These are phyloP conservation scores for Rosa rugosa DNA, from an alignment of 306 rosid genomes.

Conservation along the genomic window DNA sequence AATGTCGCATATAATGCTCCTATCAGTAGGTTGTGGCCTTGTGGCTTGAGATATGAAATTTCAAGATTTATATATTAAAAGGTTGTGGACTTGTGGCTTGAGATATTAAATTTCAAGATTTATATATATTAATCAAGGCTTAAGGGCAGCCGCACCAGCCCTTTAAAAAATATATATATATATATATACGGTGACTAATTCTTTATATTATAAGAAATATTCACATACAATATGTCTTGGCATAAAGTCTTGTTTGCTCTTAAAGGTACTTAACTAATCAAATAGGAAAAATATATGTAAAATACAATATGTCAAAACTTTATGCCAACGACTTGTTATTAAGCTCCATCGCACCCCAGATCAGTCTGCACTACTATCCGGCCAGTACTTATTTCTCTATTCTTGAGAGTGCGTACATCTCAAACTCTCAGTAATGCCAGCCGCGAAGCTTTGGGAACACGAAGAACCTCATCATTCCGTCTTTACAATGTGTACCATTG, in stretches of 20 bases:
- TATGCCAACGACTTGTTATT: background rate
- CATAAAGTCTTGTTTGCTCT: background rate
- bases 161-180: too few species aligned
- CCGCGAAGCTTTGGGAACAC: constrained; percentile 47
- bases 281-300: background rate
- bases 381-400: background rate
- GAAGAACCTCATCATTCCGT: constrained; percentile 65
- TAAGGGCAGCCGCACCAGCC: too few species aligned
- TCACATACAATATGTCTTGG: background rate
- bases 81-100: too few species aligned
- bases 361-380: background rate
- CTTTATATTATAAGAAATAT: background rate
- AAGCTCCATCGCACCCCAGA: background rate
- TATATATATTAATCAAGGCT: too few species aligned
- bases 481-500: constrained; percentile 57
- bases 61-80: too few species aligned
- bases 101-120: too few species aligned
- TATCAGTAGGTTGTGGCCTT: too few species aligned
- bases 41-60: too few species aligned
- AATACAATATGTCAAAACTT: background rate
- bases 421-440: constrained; percentile 27
- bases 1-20: too few species aligned
- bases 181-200: background rate
- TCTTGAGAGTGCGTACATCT: background rate
- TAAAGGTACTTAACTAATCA: background rate